Evolutionary conservation across 164 flowering plant species (phyloP).

Genomic region (Stephania japonica): DNA sequence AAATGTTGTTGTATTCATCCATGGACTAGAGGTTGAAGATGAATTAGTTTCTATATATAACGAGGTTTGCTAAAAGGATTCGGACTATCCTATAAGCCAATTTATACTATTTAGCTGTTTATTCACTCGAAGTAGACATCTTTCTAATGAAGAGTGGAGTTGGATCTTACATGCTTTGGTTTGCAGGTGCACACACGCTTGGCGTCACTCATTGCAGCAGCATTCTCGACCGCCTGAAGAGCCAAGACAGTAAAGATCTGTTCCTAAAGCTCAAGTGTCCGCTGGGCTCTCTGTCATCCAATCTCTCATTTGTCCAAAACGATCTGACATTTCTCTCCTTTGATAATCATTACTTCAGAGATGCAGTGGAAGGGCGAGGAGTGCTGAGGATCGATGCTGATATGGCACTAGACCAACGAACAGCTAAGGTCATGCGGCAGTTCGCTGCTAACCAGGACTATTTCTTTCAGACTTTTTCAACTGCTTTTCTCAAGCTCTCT

Average conservation of each 20-base stretch:
- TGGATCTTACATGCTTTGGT: neutral
- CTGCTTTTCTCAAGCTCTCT: conserved; percentile 54
- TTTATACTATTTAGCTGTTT: neutral
- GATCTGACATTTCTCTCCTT: conserved; percentile 38
- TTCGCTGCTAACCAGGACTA: conserved; percentile 28
- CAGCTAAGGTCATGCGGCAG: conserved; percentile 24
- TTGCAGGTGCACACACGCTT: conserved; percentile 48
- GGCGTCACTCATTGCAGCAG: conserved; percentile 47
- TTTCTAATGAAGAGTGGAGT: neutral
- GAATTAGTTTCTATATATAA: neutral
- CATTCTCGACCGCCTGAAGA: conserved; percentile 16
- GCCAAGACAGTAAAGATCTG: neutral
- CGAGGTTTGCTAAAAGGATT: neutral
- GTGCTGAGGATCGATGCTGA: conserved; percentile 37
- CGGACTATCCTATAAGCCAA: no score
- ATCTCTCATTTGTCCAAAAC: conserved; percentile 27
- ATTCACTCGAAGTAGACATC: neutral
- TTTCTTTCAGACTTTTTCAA: conserved; percentile 36
- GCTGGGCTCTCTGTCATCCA: conserved; percentile 14
- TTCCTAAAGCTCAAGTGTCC: conserved; percentile 29
- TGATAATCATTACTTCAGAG: conserved; percentile 41
- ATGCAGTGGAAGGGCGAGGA: conserved; percentile 32
- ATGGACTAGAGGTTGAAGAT: neutral
- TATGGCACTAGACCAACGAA: conserved; percentile 31
- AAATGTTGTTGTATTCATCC: neutral